Evolutionary conservation across 495 filamentous ascomycete genomes (phyloP), one percentile per base, ranked within the genome.

Genomic region (Penicillium cinerascens): DNA sequence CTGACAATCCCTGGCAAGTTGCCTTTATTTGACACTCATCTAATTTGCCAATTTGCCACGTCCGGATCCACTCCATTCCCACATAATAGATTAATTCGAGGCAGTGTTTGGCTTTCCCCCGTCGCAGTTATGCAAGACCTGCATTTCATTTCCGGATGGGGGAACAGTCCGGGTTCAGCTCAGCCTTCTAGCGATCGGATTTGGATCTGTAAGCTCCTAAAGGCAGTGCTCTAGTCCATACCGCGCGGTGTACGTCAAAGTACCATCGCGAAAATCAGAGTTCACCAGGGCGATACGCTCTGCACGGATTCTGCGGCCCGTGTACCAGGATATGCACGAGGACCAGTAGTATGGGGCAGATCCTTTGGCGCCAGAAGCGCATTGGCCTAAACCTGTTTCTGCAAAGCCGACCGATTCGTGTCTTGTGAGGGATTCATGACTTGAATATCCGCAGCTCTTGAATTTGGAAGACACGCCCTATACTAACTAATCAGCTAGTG

Each of bases 281-380:
- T 47, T 50, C 47, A 27, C 42, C 11, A 23, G 15, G 17, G 52
- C 52, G 42, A 56, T 47, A 42, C 38, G 42, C 53, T 57, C 47
- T 56, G 58, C 58, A 56, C 29, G 29, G 36, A n/a, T 45, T 27
- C 43, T 56, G 54, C 46, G 40, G 51, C 17, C 44, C 38, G 36
- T 44, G 51, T 58, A 49, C 54, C 58, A 58, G 58, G 58, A 58
- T 51, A 61, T 58, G 54, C 51, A 58, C 3, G 54, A 49, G 26
- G 26, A 40, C 15, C 21, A 17, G 15, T 42, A 23, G 29, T 22
- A 15, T 33, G 25, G 17, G 52, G 44, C 25, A 22, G 49, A 52
- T 54, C 50, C 26, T 53, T 56, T 40, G 54, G 51, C 54, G 58
- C 50, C 46, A 38, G 42, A 42, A 26, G 42, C 44, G 44, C 48